A percentile compares a stretch with the other conserved stretches of the same genome.
These are phyloP conservation scores for Schoenoplectus triqueter DNA, from an alignment of 202 grass and related monocot genomes.

Conservation along the genomic window DNA sequence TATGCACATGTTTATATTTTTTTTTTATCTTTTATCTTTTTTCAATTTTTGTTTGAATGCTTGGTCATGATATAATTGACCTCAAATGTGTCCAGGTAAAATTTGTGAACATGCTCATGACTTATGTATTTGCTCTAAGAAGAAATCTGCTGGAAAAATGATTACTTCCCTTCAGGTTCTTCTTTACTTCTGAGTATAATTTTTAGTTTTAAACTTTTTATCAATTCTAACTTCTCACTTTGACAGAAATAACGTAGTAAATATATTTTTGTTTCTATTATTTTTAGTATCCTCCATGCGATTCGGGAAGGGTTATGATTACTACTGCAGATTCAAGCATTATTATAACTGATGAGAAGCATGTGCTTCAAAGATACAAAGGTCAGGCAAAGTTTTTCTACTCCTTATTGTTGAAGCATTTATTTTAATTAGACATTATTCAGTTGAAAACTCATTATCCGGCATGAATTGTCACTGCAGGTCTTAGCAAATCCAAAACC, in stretches of 20 bases:
- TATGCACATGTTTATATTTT: constrained; percentile 26
- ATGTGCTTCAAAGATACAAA: constrained; percentile 65
- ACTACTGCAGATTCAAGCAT: constrained; percentile 68
- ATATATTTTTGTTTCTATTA: not conserved
- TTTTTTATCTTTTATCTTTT: not conserved
- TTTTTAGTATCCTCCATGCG: constrained; percentile 52
- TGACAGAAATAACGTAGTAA: not conserved
- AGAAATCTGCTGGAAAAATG: constrained; percentile 56
- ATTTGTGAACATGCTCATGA: constrained; percentile 64
- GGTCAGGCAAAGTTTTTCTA: constrained; percentile 38
- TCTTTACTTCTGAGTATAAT: not conserved
- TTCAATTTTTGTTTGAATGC: constrained; percentile 34
- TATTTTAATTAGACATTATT: not conserved
- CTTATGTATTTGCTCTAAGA: constrained; percentile 59
- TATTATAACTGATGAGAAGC: constrained; percentile 55
- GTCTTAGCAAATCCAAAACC: constrained; percentile 61
- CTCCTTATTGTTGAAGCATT: not conserved
- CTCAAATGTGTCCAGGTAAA: constrained; percentile 48
- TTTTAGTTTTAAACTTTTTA: constrained; percentile 5
- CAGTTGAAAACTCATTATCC: not conserved
- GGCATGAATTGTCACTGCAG: constrained; percentile 44
- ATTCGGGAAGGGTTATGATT: constrained; percentile 57
- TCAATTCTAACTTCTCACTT: not conserved
- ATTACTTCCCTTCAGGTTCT: constrained; percentile 80
- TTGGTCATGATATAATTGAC: not conserved